phyloP scores from a whole-genome alignment of 257 asterid species.

The Ophiorrhiza pumila region DNA sequence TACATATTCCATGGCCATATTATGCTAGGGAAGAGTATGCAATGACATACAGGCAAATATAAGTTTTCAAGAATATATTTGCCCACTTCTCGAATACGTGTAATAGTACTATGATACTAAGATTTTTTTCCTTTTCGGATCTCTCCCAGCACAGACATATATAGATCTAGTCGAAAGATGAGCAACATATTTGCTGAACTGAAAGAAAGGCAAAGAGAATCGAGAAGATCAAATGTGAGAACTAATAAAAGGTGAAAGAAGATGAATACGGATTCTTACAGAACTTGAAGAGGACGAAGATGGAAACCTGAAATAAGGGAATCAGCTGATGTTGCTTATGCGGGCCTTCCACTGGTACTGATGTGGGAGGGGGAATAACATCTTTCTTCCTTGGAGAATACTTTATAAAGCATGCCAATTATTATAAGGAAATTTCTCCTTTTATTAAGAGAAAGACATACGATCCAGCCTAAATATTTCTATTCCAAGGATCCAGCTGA shows the following conservation, averaged over 20 bases:
- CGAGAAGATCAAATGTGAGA: slow-evolving; percentile 22
- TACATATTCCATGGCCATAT: background rate
- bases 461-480: slow-evolving; percentile 4
- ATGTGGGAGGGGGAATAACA: slow-evolving; percentile 43
- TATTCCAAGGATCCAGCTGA: background rate
- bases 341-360: slow-evolving; percentile 55
- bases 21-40: slow-evolving; percentile 8
- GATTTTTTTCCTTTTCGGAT: background rate
- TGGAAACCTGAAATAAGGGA: slow-evolving; percentile 33
- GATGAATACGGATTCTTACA: slow-evolving; percentile 31
- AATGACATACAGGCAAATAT: background rate
- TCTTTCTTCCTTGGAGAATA: slow-evolving; percentile 35
- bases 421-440: background rate
- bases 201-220: slow-evolving; percentile 16
- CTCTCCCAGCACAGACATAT: background rate
- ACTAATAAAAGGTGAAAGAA: slow-evolving; percentile 22
- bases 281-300: slow-evolving; percentile 26
- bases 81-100: background rate
- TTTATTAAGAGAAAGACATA: slow-evolving; percentile 10
- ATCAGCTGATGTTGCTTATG: slow-evolving; percentile 38
- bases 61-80: background rate
- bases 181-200: slow-evolving; percentile 17
- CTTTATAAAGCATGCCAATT: slow-evolving; percentile 11
- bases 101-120: background rate
- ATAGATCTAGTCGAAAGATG: slow-evolving; percentile 21